These are phyloP conservation scores for Shiraia sp. DNA, from an alignment of 2,329 filamentous ascomycete species.

Conservation along the genomic window DNA sequence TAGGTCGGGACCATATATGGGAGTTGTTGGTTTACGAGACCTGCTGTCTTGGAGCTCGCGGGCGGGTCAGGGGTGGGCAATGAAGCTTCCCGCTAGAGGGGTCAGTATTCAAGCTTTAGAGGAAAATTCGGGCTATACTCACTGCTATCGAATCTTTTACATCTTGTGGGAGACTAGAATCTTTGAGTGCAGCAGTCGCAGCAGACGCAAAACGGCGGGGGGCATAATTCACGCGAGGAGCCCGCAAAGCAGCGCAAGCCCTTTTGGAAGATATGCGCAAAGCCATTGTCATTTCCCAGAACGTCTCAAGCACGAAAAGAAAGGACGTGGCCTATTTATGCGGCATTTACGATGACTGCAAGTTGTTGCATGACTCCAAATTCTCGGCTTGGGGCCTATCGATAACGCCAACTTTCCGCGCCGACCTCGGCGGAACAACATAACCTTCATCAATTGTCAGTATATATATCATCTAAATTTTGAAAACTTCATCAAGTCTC, in stretches of 20 bases:
- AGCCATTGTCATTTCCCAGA: slow-evolving; percentile 28
- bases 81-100: slow-evolving; percentile 33
- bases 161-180: slow-evolving; percentile 47
- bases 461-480: background rate
- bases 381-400: slow-evolving; percentile 13
- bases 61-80: slow-evolving; percentile 74
- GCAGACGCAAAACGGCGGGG: slow-evolving; percentile 45
- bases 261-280: slow-evolving; percentile 35
- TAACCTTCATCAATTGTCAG: background rate
- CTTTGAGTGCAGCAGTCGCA: slow-evolving; percentile 41
- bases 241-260: slow-evolving; percentile 30
- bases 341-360: slow-evolving; percentile 15
- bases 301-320: slow-evolving; percentile 7
- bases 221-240: slow-evolving; percentile 23
- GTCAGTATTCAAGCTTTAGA: slow-evolving; percentile 11
- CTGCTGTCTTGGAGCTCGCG: slow-evolving; percentile 72
- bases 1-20: slow-evolving; percentile 97
- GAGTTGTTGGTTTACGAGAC: slow-evolving; percentile 73
- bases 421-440: slow-evolving; percentile 22
- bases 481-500: slow-evolving; percentile 11
- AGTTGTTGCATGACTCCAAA: slow-evolving; percentile 14
- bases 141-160: slow-evolving; percentile 49
- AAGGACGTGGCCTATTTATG: slow-evolving; percentile 7
- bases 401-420: slow-evolving; percentile 5
- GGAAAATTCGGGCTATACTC: slow-evolving; percentile 4